Evolutionary conservation across 192 early-diverging fungal species (phyloP).

Genomic region (Rhizophagus clarus): DNA sequence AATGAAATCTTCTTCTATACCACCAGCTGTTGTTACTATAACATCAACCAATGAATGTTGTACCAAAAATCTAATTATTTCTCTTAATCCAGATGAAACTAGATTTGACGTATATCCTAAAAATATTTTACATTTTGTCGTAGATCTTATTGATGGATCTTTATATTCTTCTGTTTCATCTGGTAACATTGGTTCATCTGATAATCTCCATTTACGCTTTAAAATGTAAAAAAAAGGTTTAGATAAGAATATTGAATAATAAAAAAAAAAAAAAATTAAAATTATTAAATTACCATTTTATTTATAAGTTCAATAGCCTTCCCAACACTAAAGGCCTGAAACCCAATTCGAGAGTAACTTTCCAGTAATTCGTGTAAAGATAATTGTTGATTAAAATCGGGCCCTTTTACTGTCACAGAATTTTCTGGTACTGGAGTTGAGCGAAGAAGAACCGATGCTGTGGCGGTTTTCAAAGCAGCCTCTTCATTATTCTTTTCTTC

Average conservation of each 20-base stretch:
- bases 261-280: too few species aligned
- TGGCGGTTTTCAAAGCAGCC: conserved; percentile 35
- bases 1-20: conserved; percentile 98
- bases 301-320: conserved; percentile 91
- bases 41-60: conserved; percentile 89
- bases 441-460: conserved; percentile 65
- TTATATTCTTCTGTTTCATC: conserved; percentile 59
- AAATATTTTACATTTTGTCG: conserved; percentile 94
- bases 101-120: conserved; percentile 98
- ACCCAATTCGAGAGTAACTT: conserved; percentile 81
- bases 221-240: not conserved
- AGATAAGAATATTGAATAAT: too few species aligned
- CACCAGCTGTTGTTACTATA: conserved; percentile 92
- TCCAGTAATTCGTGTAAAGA: conserved; percentile 73
- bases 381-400: conserved; percentile 90
- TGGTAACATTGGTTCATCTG: conserved; percentile 76
- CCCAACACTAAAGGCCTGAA: conserved; percentile 90
- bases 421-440: conserved; percentile 73
- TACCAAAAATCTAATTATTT: conserved; percentile 87
- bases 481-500: not conserved
- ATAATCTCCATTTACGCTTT: conserved; percentile 77
- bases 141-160: conserved; percentile 62
- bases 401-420: conserved; percentile 72
- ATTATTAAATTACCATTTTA: conserved; percentile 67
- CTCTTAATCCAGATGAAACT: conserved; percentile 92